phyloP scores from a whole-genome alignment of 768 basidiomycete genomes.

The Baorangia bicolor region DNA sequence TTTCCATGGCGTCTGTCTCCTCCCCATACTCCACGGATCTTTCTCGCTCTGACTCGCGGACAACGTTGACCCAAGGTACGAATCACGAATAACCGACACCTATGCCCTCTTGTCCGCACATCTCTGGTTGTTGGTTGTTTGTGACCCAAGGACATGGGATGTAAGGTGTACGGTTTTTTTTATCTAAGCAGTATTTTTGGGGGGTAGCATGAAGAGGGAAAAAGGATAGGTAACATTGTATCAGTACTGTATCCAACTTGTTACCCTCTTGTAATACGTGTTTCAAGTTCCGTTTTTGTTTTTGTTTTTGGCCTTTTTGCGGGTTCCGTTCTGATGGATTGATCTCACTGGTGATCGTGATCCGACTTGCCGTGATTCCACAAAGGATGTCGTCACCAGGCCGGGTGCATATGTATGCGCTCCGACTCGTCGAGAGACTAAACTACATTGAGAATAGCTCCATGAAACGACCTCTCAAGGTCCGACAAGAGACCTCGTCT shows the following conservation, averaged over 20 bases:
- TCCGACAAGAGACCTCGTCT: not conserved
- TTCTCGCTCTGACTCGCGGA: conserved; percentile 23
- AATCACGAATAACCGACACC: conserved; percentile 7
- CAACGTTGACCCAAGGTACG: conserved; percentile 18
- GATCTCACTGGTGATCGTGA: no score
- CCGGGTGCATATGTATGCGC: no score
- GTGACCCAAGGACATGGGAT: not conserved
- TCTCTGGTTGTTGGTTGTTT: not conserved
- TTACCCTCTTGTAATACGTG: conserved; percentile 26
- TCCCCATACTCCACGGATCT: conserved; percentile 9
- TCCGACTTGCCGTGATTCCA: no score
- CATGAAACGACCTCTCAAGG: not conserved
- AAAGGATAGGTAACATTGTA: conserved; percentile 23
- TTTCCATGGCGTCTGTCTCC: conserved; percentile 25
- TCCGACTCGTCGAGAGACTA: not conserved
- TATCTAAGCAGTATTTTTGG: conserved; percentile 6
- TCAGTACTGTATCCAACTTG: conserved; percentile 21
- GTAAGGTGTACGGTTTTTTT: conserved; percentile 6
- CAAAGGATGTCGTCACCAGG: no score
- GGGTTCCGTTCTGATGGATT: no score
- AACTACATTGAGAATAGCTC: not conserved
- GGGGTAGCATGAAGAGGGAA: not conserved
- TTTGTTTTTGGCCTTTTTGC: not conserved
- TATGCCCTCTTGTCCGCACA: not conserved
- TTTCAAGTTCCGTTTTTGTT: not conserved